phyloP scores from a whole-genome alignment of 352 stramenopile genomes.

The Phytophthora fragariae region DNA sequence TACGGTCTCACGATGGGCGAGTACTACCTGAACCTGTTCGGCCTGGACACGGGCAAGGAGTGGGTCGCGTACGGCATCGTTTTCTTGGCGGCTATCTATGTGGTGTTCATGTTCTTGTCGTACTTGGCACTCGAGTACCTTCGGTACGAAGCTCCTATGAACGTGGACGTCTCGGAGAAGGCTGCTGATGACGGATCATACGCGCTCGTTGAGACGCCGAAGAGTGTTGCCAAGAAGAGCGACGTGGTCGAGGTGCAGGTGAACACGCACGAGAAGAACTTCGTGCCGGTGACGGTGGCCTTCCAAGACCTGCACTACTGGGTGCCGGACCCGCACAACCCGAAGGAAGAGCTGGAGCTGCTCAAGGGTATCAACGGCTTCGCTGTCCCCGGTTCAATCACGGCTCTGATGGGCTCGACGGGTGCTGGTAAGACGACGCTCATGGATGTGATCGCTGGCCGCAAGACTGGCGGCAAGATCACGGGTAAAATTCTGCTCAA shows the following conservation, averaged over 20 bases:
- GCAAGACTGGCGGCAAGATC: neutral
- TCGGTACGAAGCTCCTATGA: neutral
- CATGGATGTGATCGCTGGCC: neutral
- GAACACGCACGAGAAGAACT: constrained; percentile 14
- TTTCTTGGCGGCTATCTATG: constrained; percentile 16
- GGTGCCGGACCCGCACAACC: constrained; percentile 17
- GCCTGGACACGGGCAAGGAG: constrained; percentile 10
- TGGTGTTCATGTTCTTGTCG: constrained; percentile 16
- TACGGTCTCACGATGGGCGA: constrained; percentile 36
- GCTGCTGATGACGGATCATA: neutral
- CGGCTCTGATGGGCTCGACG: neutral
- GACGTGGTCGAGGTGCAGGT: neutral
- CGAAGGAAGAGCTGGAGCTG: constrained; percentile 7
- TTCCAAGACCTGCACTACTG: constrained; percentile 27
- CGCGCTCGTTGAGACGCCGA: neutral
- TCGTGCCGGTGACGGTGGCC: constrained; percentile 17
- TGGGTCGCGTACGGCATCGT: constrained; percentile 19
- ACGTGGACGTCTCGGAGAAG: constrained; percentile 2
- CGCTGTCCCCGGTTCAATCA: constrained; percentile 2
- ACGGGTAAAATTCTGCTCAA: constrained; percentile 32
- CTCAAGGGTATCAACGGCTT: constrained; percentile 19
- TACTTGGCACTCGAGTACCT: neutral
- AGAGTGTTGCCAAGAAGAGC: neutral
- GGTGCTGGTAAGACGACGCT: constrained; percentile 1
- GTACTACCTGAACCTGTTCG: constrained; percentile 30